Percentiles rank a stretch among this genome's conserved stretches.
Conservation (phyloP, 2,329 filamentous ascomycete genomes). For the Fusarium newnesense region DNA sequence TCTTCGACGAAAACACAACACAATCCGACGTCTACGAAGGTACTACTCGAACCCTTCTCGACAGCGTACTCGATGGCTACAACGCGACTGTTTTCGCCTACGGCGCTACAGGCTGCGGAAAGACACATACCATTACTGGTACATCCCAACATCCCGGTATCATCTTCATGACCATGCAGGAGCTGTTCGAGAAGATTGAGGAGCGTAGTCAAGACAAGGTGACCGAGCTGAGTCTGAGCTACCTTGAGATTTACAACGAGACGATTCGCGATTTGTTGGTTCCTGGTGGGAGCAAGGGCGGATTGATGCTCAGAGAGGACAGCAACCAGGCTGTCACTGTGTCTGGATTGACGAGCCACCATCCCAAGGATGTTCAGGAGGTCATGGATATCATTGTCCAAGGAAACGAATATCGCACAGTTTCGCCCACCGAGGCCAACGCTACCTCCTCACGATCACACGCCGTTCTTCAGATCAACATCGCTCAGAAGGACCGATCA, state of each 20-base stretch:
- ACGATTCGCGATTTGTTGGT: slow-evolving; percentile 95
- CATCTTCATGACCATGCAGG: slow-evolving; percentile 99
- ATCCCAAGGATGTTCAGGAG: slow-evolving; percentile 89
- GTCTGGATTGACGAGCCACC: slow-evolving; percentile 88
- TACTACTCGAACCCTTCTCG: slow-evolving; percentile 88
- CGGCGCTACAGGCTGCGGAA: slow-evolving; percentile 96
- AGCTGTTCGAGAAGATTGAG: slow-evolving; percentile 95
- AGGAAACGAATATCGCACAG: slow-evolving; percentile 93
- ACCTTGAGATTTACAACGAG: slow-evolving; percentile 99
- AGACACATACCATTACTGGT: slow-evolving; percentile 97
- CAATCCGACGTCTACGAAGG: slow-evolving; percentile 96
- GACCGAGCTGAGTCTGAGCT: slow-evolving; percentile 91
- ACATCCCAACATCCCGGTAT: slow-evolving; percentile 94
- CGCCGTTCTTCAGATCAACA: slow-evolving; percentile 95
- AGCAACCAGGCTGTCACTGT: slow-evolving; percentile 93
- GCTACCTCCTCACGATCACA: slow-evolving; percentile 97
- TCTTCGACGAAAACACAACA: slow-evolving; percentile 94
- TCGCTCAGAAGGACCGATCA: slow-evolving; percentile 93
- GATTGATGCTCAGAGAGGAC: slow-evolving; percentile 93
- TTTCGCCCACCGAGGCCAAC: slow-evolving; percentile 96
- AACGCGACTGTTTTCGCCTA: slow-evolving; percentile 99
- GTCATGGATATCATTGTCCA: slow-evolving; percentile 99
- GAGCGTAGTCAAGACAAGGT: slow-evolving; percentile 87
- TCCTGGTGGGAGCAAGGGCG: slow-evolving; percentile 81
- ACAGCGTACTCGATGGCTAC: slow-evolving; percentile 96